These are phyloP conservation scores for Sedum album DNA, from an alignment of 164 flowering plant species.

Conservation along the genomic window DNA sequence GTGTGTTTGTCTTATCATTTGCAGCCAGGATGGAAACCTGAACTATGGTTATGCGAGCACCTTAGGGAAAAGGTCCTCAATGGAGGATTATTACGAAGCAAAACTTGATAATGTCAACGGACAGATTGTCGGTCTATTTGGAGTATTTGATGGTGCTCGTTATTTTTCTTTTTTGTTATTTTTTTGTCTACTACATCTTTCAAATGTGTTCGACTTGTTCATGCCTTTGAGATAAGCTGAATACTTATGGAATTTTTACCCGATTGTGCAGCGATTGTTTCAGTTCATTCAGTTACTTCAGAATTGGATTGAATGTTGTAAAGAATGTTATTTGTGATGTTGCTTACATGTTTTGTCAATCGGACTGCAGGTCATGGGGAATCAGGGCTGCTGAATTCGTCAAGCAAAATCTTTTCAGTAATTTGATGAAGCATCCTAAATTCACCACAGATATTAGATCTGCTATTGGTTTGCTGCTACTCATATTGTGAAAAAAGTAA, in stretches of 20 bases:
- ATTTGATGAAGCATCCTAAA: conserved; percentile 87
- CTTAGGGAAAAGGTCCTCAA: conserved; percentile 86
- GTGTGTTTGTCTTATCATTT: neutral
- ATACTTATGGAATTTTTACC: neutral
- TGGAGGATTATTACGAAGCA: conserved; percentile 96
- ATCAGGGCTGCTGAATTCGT: conserved; percentile 97
- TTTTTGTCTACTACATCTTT: neutral
- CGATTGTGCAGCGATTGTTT: neutral
- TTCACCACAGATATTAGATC: conserved; percentile 88
- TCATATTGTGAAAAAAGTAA: neutral
- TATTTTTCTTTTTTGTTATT: neutral
- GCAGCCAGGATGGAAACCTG: conserved; percentile 86
- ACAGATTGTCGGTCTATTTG: conserved; percentile 92
- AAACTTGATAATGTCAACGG: conserved; percentile 89
- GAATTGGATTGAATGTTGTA: neutral
- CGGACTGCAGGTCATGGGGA: conserved; percentile 75
- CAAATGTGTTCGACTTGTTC: neutral
- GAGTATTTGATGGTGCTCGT: conserved; percentile 82
- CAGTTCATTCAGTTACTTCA: neutral
- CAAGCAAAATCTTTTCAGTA: conserved; percentile 83
- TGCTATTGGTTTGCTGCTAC: conserved; percentile 59
- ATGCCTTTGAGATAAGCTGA: neutral
- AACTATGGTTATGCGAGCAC: conserved; percentile 98
- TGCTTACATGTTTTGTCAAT: neutral
- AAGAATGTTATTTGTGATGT: neutral